Evolutionary conservation across 1,139 yeast genomes (phyloP).

Genomic region (Geotrichum klebahnii): DNA sequence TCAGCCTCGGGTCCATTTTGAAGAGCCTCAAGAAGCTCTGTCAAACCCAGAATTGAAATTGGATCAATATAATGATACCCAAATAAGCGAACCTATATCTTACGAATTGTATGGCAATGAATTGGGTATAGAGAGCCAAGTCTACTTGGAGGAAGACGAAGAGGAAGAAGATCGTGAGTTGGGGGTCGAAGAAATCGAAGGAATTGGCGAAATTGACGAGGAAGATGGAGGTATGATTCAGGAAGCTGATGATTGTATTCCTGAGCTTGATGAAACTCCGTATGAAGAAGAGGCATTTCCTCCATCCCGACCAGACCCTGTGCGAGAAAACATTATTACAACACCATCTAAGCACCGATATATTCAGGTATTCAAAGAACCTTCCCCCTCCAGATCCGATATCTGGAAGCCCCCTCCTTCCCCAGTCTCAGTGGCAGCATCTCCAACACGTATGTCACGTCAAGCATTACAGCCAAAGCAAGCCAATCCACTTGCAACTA

Average conservation of each 20-base stretch:
- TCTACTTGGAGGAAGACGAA: neutral
- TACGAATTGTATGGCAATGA: neutral
- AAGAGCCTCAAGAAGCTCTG: neutral
- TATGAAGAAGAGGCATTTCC: constrained; percentile 9
- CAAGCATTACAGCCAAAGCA: constrained; percentile 7
- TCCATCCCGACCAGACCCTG: constrained; percentile 5
- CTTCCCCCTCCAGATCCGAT: neutral
- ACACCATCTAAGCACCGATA: constrained; percentile 1
- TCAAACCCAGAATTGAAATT: neutral
- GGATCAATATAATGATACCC: neutral
- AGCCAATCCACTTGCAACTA: neutral
- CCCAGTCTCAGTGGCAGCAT: neutral
- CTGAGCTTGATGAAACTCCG: constrained; percentile 14
- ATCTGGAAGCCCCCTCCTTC: neutral
- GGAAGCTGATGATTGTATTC: constrained; percentile 12
- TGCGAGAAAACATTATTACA: neutral
- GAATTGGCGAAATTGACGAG: constrained; percentile 9
- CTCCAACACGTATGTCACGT: neutral
- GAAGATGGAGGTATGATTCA: neutral
- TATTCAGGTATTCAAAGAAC: constrained; percentile 8
- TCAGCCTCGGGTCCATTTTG: constrained; percentile 6
- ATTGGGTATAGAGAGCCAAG: neutral
- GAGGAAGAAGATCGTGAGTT: neutral
- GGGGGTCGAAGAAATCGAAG: neutral
- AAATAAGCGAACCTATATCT: neutral